Evolutionary conservation across 2,329 filamentous ascomycete genomes (phyloP), one percentile per base, ranked within the genome.

Genomic region (Truncatella angustata): DNA sequence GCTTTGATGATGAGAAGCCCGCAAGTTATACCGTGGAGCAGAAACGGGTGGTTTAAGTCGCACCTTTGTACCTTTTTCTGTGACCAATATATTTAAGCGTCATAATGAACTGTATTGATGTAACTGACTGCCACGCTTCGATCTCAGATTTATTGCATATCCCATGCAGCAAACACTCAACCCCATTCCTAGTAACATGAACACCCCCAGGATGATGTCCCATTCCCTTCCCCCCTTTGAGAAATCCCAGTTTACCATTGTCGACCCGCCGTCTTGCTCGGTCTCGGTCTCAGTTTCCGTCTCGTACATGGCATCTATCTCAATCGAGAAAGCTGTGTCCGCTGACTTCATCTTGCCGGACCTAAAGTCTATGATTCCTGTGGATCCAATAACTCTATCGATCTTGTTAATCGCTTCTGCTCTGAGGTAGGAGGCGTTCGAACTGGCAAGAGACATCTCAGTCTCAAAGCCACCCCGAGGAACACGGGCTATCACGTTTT

Each of bases 361-460:
- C 6, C 30, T 21, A 4, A 52, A 32, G 14, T 55, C 44, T 5
- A 56, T 44, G 16, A 58, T 47, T 5, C 52, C 42, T 12, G 56
- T 54, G 12, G 54, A 56, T 4, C 54, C 56, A 1, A 58, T 46
- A 16, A 56, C 44, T 16, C 46, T 52, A 4, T 49, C 35, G 26
- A 50, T 32, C n/a, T 11, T 42, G 21, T 58, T 53, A 10, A 58
- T 23, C 4, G 54, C 54, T 14, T 54, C 56, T 2, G 50, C 56
- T 7, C 56, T 52, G 5, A 55, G 30, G 30, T 56, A 53, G 20
- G 32, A 28, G 11, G 18, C 32, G 32, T 49, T 49, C 16, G 39
- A 24, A 5, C 24, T 16, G 12, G 18, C 32, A n/a, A 40, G 48
- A 4, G 42, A 12, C 14, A 50, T 11, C 2, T 37, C 46, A 1